Evolutionary conservation across 345 rosid species (phyloP).

Genomic region (Boechera divaricarpa): DNA sequence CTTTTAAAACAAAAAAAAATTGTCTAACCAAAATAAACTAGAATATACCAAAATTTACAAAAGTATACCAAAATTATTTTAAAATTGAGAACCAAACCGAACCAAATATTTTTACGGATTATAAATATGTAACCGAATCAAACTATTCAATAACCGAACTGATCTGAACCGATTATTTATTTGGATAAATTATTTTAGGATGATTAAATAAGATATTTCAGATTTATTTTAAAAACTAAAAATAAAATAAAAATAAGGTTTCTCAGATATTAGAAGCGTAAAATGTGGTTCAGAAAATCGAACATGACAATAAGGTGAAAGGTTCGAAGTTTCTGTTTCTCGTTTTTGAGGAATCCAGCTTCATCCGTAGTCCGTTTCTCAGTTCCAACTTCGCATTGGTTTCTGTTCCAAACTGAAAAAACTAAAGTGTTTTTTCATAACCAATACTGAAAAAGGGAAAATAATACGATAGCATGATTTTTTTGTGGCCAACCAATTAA

Average conservation of each 20-base stretch:
- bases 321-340: slow-evolving; percentile 46
- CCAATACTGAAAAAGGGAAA: not conserved
- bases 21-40: no score
- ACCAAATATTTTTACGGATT: no score
- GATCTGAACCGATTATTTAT: no score
- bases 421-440: not conserved
- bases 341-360: slow-evolving; percentile 42
- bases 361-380: slow-evolving; percentile 40
- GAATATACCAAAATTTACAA: no score
- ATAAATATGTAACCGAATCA: no score
- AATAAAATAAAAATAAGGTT: not conserved
- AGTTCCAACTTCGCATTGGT: slow-evolving; percentile 40
- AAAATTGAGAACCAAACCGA: no score
- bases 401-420: slow-evolving; percentile 25
- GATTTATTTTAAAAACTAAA: no score
- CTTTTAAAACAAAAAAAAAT: no score
- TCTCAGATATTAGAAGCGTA: slow-evolving; percentile 17
- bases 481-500: not conserved
- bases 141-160: no score
- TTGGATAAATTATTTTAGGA: no score
- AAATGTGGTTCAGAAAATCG: slow-evolving; percentile 10
- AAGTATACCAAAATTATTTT: no score
- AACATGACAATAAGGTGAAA: slow-evolving; percentile 21
- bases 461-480: not conserved
- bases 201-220: no score